Evolutionary conservation across 176 grass and related monocot genomes (phyloP).

Genomic region (Cenchrus fungigraminus): DNA sequence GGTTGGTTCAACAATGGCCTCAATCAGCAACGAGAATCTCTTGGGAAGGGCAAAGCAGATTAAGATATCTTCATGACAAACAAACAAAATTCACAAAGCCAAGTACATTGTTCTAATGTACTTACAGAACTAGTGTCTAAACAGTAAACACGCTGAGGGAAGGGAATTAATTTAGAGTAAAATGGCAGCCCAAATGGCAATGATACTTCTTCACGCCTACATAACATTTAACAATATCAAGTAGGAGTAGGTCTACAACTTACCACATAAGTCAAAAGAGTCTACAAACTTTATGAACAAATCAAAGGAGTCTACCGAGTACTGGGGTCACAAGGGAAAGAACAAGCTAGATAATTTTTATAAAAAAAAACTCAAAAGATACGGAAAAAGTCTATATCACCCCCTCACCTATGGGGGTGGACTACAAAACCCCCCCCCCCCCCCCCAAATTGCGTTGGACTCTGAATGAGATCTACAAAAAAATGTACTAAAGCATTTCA

Average conservation of each 20-base stretch:
- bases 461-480: too few relatives aligned
- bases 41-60: constrained; percentile 49
- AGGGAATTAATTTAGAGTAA: constrained; percentile 7
- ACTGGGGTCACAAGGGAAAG: too few relatives aligned
- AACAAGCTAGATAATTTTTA: too few relatives aligned
- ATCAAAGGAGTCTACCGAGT: too few relatives aligned
- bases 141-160: not conserved
- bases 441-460: too few relatives aligned
- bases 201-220: not conserved
- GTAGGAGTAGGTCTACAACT: not conserved
- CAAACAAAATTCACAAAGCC: constrained; percentile 23
- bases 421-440: too few relatives aligned
- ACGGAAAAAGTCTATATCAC: too few relatives aligned
- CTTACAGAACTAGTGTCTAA: not conserved
- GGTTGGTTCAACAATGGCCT: constrained; percentile 56
- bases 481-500: too few relatives aligned
- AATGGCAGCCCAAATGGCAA: constrained; percentile 1
- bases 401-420: too few relatives aligned
- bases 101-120: constrained; percentile 6
- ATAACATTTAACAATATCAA: not conserved
- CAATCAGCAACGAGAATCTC: constrained; percentile 69
- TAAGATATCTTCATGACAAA: constrained; percentile 26
- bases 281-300: not conserved
- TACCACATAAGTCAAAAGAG: constrained; percentile 17
- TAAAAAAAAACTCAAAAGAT: too few relatives aligned